Evolutionary conservation across 768 basidiomycete genomes (phyloP).

Genomic region (Rhizopogon vesiculosus): DNA sequence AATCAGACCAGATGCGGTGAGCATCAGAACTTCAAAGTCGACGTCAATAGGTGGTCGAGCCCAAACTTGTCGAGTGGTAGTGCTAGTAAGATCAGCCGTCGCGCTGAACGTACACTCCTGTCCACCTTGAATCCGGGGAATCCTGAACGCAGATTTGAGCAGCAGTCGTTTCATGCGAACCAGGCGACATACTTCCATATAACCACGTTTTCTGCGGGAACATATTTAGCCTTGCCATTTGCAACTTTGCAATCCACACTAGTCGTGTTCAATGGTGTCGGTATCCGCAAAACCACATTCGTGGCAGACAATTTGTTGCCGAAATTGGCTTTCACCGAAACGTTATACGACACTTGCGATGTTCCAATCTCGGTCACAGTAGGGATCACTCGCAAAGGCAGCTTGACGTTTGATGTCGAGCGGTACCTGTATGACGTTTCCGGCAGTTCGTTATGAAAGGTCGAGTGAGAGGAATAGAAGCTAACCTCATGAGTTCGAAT

Average conservation of each 20-base stretch:
- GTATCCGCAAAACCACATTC: conserved; percentile 88
- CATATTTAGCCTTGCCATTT: conserved; percentile 95
- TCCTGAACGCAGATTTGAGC: conserved; percentile 42
- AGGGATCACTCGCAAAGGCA: conserved; percentile 85
- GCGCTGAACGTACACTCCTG: conserved; percentile 86
- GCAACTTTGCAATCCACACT: conserved; percentile 88
- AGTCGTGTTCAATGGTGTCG: conserved; percentile 94
- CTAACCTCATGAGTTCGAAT: conserved; percentile 95
- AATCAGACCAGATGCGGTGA: conserved; percentile 92
- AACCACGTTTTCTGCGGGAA: conserved; percentile 92
- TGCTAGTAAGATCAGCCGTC: conserved; percentile 78
- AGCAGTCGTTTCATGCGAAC: background rate
- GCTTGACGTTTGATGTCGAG: conserved; percentile 91
- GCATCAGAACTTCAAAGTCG: conserved; percentile 99
- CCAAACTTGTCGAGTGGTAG: conserved; percentile 94
- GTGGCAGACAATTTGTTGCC: conserved; percentile 90
- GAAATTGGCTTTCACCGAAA: conserved; percentile 87
- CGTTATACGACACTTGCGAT: conserved; percentile 83
- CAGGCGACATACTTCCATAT: conserved; percentile 85
- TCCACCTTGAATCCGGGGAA: conserved; percentile 89
- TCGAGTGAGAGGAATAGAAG: background rate
- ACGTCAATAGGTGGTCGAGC: conserved; percentile 96
- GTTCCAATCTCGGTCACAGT: conserved; percentile 94
- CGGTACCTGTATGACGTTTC: conserved; percentile 64
- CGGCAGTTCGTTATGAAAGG: background rate